These are phyloP conservation scores for Rhododendron kiyosumense DNA, from an alignment of 148 eudicot species.

Conservation along the genomic window DNA sequence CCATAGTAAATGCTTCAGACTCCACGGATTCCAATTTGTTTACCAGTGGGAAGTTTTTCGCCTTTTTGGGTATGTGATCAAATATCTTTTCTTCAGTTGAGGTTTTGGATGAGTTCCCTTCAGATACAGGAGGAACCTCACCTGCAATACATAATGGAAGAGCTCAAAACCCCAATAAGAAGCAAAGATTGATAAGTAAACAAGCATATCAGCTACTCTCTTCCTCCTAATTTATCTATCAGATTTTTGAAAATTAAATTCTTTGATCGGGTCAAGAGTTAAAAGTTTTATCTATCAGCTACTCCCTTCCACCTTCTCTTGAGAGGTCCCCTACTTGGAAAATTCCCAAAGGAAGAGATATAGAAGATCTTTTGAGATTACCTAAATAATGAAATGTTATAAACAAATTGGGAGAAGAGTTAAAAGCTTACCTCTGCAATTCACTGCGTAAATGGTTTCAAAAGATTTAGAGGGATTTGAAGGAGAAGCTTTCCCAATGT, in stretches of 20 bases:
- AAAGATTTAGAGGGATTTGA: constrained; percentile 15
- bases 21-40: constrained; percentile 27
- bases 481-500: constrained; percentile 12
- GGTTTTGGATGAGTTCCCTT: constrained; percentile 26
- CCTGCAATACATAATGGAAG: constrained; percentile 21
- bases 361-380: background rate
- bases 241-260: background rate
- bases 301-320: no score
- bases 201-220: background rate
- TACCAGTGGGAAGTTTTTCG: constrained; percentile 41
- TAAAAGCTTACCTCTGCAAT: constrained; percentile 24
- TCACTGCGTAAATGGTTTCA: constrained; percentile 13
- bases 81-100: constrained; percentile 36
- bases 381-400: background rate
- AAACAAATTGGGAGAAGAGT: constrained; percentile 3
- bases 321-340: no score
- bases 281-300: no score
- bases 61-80: constrained; percentile 49
- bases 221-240: background rate
- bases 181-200: background rate
- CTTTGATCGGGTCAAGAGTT: background rate
- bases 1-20: constrained; percentile 8
- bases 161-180: background rate
- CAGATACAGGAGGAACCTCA: constrained; percentile 21
- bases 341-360: background rate